Conservation (phyloP, 768 basidiomycete species). For the Lentinula boryana region DNA sequence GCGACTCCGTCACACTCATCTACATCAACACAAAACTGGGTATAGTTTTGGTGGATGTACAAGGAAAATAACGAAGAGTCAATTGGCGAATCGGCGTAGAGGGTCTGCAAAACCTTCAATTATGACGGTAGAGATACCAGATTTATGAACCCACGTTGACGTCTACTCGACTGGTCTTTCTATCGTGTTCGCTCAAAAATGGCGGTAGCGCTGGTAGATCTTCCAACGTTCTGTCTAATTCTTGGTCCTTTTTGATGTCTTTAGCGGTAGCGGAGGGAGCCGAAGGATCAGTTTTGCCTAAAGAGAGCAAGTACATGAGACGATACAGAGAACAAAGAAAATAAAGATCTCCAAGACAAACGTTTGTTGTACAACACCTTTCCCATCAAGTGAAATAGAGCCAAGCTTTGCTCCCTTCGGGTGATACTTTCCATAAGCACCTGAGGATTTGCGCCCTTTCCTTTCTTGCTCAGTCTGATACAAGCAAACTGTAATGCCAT, state of each 20-base stretch:
- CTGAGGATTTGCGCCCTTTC: constrained; percentile 16
- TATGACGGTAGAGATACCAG: not conserved
- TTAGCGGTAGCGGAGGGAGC: constrained; percentile 48
- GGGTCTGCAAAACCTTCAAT: constrained; percentile 31
- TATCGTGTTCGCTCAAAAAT: constrained; percentile 54
- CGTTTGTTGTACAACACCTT: constrained; percentile 96
- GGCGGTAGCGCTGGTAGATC: constrained; percentile 53
- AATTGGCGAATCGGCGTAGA: constrained; percentile 84
- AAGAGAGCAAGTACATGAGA: not conserved
- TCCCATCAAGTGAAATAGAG: constrained; percentile 88
- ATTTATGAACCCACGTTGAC: constrained; percentile 50
- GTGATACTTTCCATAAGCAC: constrained; percentile 69
- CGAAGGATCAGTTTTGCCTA: constrained; percentile 74
- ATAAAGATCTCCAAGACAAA: constrained; percentile 28
- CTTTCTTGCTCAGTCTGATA: constrained; percentile 31
- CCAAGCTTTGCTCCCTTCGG: constrained; percentile 77
- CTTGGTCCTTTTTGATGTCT: constrained; percentile 57
- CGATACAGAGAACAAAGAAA: not conserved
- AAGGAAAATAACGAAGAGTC: constrained; percentile 85
- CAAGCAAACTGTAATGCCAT: constrained; percentile 91
- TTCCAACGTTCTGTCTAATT: constrained; percentile 46
- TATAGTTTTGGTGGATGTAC: constrained; percentile 93
- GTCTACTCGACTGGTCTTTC: constrained; percentile 69
- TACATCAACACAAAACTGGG: constrained; percentile 72
- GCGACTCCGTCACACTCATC: constrained; percentile 67